Conservation (phyloP, 345 rosid species). For the Populus davidiana region DNA sequence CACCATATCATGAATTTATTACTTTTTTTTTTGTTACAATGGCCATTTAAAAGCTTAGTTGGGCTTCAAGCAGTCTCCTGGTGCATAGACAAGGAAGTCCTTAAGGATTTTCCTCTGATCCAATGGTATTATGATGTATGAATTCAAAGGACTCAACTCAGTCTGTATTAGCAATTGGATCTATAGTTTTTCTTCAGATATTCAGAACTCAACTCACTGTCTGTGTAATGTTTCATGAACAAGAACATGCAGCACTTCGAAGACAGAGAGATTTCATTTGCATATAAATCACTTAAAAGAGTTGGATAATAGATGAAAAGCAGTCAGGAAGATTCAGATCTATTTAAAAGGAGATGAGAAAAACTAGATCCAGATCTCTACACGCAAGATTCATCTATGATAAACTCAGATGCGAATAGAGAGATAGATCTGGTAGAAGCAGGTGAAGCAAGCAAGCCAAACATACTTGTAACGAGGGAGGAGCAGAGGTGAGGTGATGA, state of each 20-base stretch:
- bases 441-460: neutral
- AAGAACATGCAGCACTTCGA: no score
- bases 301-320: neutral
- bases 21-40: neutral
- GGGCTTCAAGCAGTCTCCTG: neutral
- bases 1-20: neutral
- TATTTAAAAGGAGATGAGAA: no score
- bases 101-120: neutral
- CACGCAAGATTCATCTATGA: neutral
- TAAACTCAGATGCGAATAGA: no score
- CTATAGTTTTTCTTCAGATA: no score
- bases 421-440: neutral
- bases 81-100: neutral
- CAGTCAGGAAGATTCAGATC: neutral
- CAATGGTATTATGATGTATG: neutral
- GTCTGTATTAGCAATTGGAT: neutral
- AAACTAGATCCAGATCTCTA: neutral
- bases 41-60: neutral
- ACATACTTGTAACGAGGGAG: no score
- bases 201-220: no score
- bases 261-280: no score
- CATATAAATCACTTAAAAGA: no score
- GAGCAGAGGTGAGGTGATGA: neutral
- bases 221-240: no score
- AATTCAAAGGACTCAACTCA: neutral